Percentiles rank a stretch among this genome's conserved stretches.
These are phyloP conservation scores for Cutaneotrichosporon cutaneum DNA, from an alignment of 1,284 basidiomycete species.

Conservation along the genomic window DNA sequence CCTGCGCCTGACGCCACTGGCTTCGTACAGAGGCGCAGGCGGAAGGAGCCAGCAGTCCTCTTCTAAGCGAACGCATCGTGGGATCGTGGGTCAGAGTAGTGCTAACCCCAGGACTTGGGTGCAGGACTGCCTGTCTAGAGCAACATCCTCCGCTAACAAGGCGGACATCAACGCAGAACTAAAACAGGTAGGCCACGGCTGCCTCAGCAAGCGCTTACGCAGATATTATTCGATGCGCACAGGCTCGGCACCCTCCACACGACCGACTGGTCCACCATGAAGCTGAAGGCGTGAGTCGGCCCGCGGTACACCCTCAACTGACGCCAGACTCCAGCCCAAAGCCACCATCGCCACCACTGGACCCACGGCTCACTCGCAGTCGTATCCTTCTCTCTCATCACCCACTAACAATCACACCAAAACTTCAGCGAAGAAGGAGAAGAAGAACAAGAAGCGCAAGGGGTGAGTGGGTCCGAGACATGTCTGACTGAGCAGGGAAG, in stretches of 20 bases:
- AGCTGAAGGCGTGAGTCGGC: conserved; percentile 42
- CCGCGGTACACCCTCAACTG: background rate
- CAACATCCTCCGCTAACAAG: conserved; percentile 47
- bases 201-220: background rate
- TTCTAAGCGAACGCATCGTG: background rate
- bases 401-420: conserved; percentile 9
- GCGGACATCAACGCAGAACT: conserved; percentile 50
- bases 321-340: conserved; percentile 38
- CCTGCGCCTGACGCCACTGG: background rate
- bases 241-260: conserved; percentile 46
- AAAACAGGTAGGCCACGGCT: conserved; percentile 39
- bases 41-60: background rate
- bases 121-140: conserved; percentile 46
- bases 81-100: conserved; percentile 15
- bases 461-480: conserved; percentile 27
- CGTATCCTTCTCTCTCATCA: background rate
- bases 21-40: background rate
- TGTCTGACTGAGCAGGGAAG: conserved; percentile 16
- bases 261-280: conserved; percentile 50
- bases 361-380: background rate
- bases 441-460: conserved; percentile 44
- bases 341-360: conserved; percentile 3
- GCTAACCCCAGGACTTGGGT: conserved; percentile 45
- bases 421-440: conserved; percentile 8
- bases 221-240: conserved; percentile 52